Evolutionary conservation across 176 grass and related monocot species (phyloP), one percentile per base, ranked within the genome.

Genomic region (Oryza meridionalis): DNA sequence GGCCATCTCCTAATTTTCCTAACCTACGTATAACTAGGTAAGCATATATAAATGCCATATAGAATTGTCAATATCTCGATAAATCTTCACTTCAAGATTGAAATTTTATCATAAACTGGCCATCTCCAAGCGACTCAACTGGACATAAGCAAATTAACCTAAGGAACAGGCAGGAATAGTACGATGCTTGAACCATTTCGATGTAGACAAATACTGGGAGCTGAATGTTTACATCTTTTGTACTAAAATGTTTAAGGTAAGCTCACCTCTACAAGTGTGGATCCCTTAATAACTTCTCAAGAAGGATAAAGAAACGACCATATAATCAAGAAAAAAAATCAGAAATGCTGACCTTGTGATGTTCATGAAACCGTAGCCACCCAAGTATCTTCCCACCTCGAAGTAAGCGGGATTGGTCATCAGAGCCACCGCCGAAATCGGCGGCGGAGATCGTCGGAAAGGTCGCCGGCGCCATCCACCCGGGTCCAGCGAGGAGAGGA

Each of bases 321-420:
- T 4, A 10, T 22, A 76, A 69, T 43, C 13, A 65, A 45, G 46
- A n/a, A 45, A 6, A 45, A 6, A 70, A 72, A 53, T n/a, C 17
- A 78, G 51, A 67, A 69, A 50, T 64, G 16, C 32, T 77, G 22
- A 97, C 95, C 92, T 95, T 78, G 92, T 98, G 83, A 98, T 69
- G 46, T 98, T 98, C 95, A 98, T 94, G 84, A 90, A 98, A 5
- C 95, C 95, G 64, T 98, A 98, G 55, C 80, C 89, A 49, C 95
- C 95, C 40, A 98, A 12, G 59, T 88, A 87, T 58, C 84, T 95
- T 22, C 95, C 90, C 69, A 98, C 92, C 82, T 98, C 87, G 73
- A 98, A 98, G 84, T 80, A 84, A 59, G 90, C 86, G 9, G 95
- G 91, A 71, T 98, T 90, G 78, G 92, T 94, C 61, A 98, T 93